These are phyloP conservation scores for Geosmithia putterillii DNA, from an alignment of 2,329 filamentous ascomycete species.

Conservation along the genomic window DNA sequence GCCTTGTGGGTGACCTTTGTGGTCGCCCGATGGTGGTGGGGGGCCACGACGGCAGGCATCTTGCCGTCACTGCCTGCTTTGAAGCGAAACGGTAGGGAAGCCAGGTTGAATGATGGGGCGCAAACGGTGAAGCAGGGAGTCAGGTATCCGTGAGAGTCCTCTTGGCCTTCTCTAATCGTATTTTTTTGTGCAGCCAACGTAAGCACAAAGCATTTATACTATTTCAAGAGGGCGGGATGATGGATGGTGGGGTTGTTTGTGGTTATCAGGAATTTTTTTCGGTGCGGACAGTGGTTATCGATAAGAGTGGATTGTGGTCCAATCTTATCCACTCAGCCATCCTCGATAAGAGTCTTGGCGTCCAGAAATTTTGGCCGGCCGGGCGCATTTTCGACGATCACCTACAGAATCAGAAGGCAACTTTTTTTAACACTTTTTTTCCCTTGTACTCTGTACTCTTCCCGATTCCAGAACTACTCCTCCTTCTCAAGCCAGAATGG, in stretches of 20 bases:
- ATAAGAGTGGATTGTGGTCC: constrained; percentile 10
- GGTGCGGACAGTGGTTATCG: constrained; percentile 18
- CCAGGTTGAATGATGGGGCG: constrained; percentile 37
- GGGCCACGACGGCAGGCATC: constrained; percentile 60
- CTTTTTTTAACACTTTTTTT: not conserved
- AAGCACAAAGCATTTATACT: not conserved
- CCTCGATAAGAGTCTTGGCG: constrained; percentile 13
- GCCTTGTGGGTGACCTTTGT: constrained; percentile 81
- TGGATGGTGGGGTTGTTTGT: constrained; percentile 21
- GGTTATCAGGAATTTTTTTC: constrained; percentile 25
- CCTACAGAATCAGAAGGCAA: not conserved
- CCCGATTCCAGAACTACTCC: constrained; percentile 6
- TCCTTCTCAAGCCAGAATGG: constrained; percentile 14
- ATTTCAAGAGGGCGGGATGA: not conserved
- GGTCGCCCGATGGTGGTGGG: constrained; percentile 85
- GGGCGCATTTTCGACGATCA: not conserved
- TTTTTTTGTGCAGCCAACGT: not conserved
- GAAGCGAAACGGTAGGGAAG: constrained; percentile 72
- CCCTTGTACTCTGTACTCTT: not conserved
- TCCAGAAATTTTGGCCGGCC: constrained; percentile 18
- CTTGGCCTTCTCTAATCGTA: too few relatives aligned
- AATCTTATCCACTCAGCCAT: constrained; percentile 10
- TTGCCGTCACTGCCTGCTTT: constrained; percentile 65
- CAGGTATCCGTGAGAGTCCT: too few relatives aligned
- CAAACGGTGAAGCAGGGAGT: too few relatives aligned